Evolutionary conservation across 2,329 filamentous ascomycete genomes (phyloP).

Genomic region (Elsinoe fawcettii): DNA sequence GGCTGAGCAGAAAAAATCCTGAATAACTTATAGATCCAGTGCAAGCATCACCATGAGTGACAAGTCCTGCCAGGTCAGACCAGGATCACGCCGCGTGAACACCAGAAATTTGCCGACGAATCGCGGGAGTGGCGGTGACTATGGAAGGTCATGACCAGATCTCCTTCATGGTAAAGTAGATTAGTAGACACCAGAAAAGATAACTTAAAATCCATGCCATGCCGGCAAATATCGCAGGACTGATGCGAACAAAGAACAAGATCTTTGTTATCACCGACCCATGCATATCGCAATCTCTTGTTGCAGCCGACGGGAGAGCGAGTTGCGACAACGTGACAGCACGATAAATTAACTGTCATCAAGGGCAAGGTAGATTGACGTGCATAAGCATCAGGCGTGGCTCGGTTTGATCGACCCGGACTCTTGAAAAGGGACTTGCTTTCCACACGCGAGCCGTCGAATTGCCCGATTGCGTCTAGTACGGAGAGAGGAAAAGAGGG

Average conservation of each 20-base stretch:
- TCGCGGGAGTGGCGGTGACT: slow-evolving; percentile 7
- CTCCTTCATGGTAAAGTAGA: too few species aligned
- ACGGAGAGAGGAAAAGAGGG: background rate
- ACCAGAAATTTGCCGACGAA: background rate
- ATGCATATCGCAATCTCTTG: slow-evolving; percentile 7
- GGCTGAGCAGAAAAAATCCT: background rate
- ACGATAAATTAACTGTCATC: slow-evolving; percentile 4
- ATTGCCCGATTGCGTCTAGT: slow-evolving; percentile 4
- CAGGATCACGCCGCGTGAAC: background rate
- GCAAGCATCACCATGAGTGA: background rate
- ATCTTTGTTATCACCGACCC: background rate
- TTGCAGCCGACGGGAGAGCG: background rate
- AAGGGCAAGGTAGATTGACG: slow-evolving; percentile 8
- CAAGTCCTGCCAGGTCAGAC: background rate
- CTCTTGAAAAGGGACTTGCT: background rate
- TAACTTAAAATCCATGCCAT: slow-evolving; percentile 2
- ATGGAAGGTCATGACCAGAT: slow-evolving; percentile 7
- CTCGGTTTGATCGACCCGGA: slow-evolving; percentile 14
- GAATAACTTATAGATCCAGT: background rate
- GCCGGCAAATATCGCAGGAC: background rate
- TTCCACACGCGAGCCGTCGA: background rate
- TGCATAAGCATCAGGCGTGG: slow-evolving; percentile 4
- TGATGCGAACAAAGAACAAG: background rate
- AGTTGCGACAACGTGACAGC: background rate
- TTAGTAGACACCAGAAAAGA: too few species aligned